phyloP scores from a whole-genome alignment of 148 eudicot species.

The Beta vulgaris region DNA sequence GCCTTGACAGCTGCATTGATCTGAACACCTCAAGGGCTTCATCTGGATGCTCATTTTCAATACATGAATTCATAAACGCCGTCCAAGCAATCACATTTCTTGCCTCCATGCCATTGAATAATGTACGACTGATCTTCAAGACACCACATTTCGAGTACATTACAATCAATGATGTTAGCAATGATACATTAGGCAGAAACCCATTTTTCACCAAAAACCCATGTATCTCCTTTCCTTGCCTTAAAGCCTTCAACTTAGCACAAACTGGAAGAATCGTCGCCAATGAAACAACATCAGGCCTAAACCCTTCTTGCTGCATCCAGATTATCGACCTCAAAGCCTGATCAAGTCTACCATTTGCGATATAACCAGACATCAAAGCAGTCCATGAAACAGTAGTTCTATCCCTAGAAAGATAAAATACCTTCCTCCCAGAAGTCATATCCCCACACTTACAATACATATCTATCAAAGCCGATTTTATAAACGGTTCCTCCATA shows the following conservation, averaged over 20 bases:
- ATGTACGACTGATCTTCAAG: slow-evolving; percentile 41
- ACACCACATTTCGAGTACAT: slow-evolving; percentile 85
- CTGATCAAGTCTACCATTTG: slow-evolving; percentile 73
- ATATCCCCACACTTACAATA: slow-evolving; percentile 91
- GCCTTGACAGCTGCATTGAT: slow-evolving; percentile 64
- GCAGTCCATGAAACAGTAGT: slow-evolving; percentile 85
- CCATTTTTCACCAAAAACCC: slow-evolving; percentile 53
- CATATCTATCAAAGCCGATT: slow-evolving; percentile 83
- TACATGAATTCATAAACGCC: slow-evolving; percentile 60
- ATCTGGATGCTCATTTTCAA: slow-evolving; percentile 36
- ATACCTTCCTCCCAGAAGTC: slow-evolving; percentile 61
- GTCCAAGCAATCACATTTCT: slow-evolving; percentile 85
- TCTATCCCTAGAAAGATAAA: slow-evolving; percentile 58
- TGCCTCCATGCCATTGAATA: slow-evolving; percentile 51
- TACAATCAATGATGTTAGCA: slow-evolving; percentile 70
- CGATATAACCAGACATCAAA: slow-evolving; percentile 66
- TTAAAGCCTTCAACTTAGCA: slow-evolving; percentile 53
- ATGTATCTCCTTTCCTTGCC: slow-evolving; percentile 78
- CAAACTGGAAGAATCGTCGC: slow-evolving; percentile 85
- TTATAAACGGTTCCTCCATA: slow-evolving; percentile 60
- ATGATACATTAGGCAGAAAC: slow-evolving; percentile 58
- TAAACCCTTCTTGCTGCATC: slow-evolving; percentile 97
- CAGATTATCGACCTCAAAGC: slow-evolving; percentile 73
- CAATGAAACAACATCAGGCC: slow-evolving; percentile 77
- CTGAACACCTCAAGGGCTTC: slow-evolving; percentile 70